Percentiles rank a stretch among this genome's conserved stretches.
These are phyloP conservation scores for Globisporangium abappressorium DNA, from an alignment of 352 stramenopile genomes.

Conservation along the genomic window DNA sequence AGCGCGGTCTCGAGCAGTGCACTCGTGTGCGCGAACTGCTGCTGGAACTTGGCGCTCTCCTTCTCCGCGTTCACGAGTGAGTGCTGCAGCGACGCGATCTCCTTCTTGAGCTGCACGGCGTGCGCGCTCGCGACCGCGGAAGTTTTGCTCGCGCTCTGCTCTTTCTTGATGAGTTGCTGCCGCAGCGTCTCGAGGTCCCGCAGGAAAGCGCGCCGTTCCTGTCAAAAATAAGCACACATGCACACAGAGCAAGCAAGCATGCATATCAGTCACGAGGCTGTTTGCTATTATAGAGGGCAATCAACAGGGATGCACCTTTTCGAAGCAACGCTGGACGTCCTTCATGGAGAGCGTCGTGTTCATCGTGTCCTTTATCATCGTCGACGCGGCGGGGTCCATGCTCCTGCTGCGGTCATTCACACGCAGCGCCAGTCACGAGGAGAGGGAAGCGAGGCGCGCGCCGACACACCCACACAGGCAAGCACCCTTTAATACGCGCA, in stretches of 20 bases:
- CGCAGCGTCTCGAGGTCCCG: slow-evolving; percentile 69
- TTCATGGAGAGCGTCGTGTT: slow-evolving; percentile 57
- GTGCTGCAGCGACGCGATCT: slow-evolving; percentile 58
- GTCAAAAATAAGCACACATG: background rate
- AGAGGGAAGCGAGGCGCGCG: no score
- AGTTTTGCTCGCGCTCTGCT: slow-evolving; percentile 45
- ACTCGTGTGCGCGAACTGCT: slow-evolving; percentile 68
- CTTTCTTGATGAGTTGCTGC: slow-evolving; percentile 77
- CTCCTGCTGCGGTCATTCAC: background rate
- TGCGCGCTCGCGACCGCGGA: slow-evolving; percentile 55
- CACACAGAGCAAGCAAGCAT: no score
- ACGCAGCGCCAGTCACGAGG: background rate
- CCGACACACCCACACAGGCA: background rate
- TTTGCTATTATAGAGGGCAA: background rate
- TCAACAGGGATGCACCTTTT: slow-evolving; percentile 42
- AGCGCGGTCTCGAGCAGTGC: slow-evolving; percentile 67
- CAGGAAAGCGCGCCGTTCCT: slow-evolving; percentile 68
- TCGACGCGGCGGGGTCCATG: slow-evolving; percentile 16
- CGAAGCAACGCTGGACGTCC: slow-evolving; percentile 70
- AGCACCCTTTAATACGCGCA: background rate
- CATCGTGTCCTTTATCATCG: slow-evolving; percentile 7
- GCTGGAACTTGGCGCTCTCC: slow-evolving; percentile 39
- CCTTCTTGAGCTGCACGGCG: slow-evolving; percentile 73
- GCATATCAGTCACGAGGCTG: background rate
- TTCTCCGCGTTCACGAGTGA: slow-evolving; percentile 41